Conservation (phyloP, 768 basidiomycete genomes). For the Candolleomyces efflorescens region DNA sequence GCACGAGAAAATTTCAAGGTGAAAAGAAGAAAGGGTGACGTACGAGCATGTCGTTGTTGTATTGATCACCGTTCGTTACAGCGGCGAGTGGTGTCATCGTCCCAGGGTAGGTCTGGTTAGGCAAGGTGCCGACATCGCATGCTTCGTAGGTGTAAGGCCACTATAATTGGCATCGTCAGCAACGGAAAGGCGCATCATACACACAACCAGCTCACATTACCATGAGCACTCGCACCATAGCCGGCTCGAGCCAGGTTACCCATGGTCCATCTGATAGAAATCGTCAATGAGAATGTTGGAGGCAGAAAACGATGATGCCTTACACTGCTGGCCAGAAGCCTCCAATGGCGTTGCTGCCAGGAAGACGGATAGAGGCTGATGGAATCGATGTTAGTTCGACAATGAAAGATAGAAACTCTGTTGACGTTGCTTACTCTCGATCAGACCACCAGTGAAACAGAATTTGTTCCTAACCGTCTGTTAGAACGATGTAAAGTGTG, state of each 20-base stretch:
- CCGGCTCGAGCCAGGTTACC: conserved; percentile 66
- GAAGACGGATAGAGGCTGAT: conserved; percentile 61
- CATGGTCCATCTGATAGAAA: conserved; percentile 37
- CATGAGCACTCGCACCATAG: conserved; percentile 66
- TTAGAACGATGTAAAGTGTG: neutral
- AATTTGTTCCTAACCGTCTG: conserved; percentile 60
- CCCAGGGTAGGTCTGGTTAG: conserved; percentile 73
- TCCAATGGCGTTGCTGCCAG: conserved; percentile 49
- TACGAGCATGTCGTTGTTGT: conserved; percentile 34
- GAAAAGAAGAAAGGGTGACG: neutral
- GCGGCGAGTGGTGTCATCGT: conserved; percentile 46
- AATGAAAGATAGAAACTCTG: neutral
- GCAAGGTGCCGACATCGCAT: conserved; percentile 78
- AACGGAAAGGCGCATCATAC: neutral
- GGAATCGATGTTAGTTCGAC: neutral
- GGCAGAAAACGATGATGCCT: conserved; percentile 7
- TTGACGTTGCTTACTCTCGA: conserved; percentile 36
- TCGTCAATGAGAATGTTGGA: neutral
- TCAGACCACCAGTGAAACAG: conserved; percentile 76
- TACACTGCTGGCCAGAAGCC: conserved; percentile 34
- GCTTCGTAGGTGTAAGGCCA: conserved; percentile 72
- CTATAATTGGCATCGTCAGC: conserved; percentile 15
- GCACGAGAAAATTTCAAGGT: too few species aligned
- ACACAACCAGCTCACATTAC: conserved; percentile 41
- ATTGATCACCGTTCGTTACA: conserved; percentile 36